Evolutionary conservation across 2,329 filamentous ascomycete species (phyloP).

Genomic region (Penicillium sp.): DNA sequence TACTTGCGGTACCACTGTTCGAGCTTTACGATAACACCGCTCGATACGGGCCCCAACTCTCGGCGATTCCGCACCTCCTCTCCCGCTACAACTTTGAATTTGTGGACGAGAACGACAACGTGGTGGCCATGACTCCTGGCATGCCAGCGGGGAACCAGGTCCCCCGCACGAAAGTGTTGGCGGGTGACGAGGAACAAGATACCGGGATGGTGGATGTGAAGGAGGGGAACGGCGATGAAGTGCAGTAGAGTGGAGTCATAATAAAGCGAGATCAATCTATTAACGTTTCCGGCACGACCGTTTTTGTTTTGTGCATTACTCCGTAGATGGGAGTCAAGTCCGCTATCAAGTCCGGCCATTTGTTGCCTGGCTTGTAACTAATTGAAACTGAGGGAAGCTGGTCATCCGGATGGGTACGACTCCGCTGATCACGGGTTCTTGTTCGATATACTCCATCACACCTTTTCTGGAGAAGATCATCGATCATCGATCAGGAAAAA

Average conservation of each 20-base stretch:
- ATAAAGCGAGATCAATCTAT: conserved; percentile 5
- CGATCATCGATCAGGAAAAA: no score
- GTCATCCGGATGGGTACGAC: no score
- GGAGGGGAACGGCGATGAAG: conserved; percentile 25
- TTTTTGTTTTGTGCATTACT: not conserved
- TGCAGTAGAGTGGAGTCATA: conserved; percentile 17
- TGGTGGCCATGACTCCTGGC: conserved; percentile 83
- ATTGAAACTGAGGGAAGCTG: no score
- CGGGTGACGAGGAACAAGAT: conserved; percentile 49
- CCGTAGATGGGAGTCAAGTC: no score
- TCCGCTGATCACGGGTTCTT: no score
- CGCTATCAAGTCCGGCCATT: no score
- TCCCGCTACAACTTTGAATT: conserved; percentile 98
- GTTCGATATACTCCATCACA: no score
- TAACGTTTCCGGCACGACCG: not conserved
- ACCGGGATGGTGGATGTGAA: conserved; percentile 41
- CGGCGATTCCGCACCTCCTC: conserved; percentile 91
- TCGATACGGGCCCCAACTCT: conserved; percentile 92
- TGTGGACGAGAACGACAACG: conserved; percentile 87
- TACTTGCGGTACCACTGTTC: conserved; percentile 93
- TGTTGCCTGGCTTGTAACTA: no score
- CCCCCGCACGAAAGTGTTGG: conserved; percentile 69
- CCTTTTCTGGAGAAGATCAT: no score
- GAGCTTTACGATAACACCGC: conserved; percentile 98
- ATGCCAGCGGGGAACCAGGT: conserved; percentile 62